Evolutionary conservation across 2,329 filamentous ascomycete genomes (phyloP), one percentile per base, ranked within the genome.

Genomic region (Colletotrichum godetiae): DNA sequence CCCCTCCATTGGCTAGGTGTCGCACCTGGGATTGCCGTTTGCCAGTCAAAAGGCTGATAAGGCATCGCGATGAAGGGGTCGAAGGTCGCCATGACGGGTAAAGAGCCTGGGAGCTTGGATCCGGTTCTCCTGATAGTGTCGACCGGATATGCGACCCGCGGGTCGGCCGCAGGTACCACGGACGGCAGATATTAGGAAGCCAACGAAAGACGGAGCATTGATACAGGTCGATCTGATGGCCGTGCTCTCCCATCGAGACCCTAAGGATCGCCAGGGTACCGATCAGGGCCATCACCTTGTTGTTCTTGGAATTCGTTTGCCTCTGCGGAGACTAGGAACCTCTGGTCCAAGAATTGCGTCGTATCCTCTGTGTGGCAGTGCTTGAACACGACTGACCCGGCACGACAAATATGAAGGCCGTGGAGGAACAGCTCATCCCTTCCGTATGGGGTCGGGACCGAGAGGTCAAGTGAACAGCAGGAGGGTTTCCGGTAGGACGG

Each of bases 381-480:
- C 42, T 56, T 53, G 53, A 61, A 52, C 22, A 19, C 56, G 15
- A 46, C 33, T 33, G 10, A n/a, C n/a, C 33, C 7, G 46, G 42
- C n/a, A 59, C 15, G 37, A 58, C 27, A 58, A 11, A 37, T 22
- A 53, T 11, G 63, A 22, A 52, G 37, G n/a, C 24, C 56, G 58
- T 52, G 57, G 22, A 24, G 49, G 53, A 27, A 55, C 37, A 59
- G 72, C 57, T 49, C 62, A 74, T 74, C 72, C 57, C 64, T 72
- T 63, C 68, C 58, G 12, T 27, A 58, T 68, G 62, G 57, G 52
- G 72, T 33, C 49, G 67, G 10, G 55, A 60, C 49, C n/a, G 22
- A 56, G 62, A 27, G 68, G 72, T 74, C 72, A 67, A 72, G 72
- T 74, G 72, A 72, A 58, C 62, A 72, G 33, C 68, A 63, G 68